Base-by-base conservation (phyloP, 129 eudicot species). In the Flaveria linearis region DNA sequence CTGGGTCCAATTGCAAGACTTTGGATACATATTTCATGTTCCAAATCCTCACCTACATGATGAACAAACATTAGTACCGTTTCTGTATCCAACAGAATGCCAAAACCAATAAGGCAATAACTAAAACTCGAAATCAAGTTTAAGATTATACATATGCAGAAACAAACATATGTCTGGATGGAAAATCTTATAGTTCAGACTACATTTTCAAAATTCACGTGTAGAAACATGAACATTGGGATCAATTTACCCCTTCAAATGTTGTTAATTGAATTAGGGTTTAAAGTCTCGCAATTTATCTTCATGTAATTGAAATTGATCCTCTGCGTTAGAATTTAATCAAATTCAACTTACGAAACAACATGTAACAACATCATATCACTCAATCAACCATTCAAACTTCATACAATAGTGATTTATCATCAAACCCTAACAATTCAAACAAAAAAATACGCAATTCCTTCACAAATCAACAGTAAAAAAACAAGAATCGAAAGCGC, bases 41-140 rank as follows among this genome's bases (percentile, higher is more conserved):
- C 99, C 99, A 95, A 49, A 95, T 87, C 22, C 99, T 86, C 39
- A 89, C 97, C 99, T 95, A 85, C 62, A 81, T 25, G 22, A 74
- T 25, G 18, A 81, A 55, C 26, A 67, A 45, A 78, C 10, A 68
- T 77, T 13, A 58, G 28, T 5, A 52, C 47, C 66, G 61, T 30
- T n/a, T 49, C 14, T 43, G 13, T 5, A 56, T 68, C 18, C 3
- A 30, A 15, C 45, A 46, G 14, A 25, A 15, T 5, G 7, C 46
- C 20, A 30, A 13, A 63, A 12, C 4, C 4, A 13, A 61, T 20
- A 20, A 20, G 22, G 22, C 22, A 20, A 20, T 23, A 23, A 22
- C 36, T 23, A 58, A 58, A 23, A 60, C 28, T 14, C 18, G 1
- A 51, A 51, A 51, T 57, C 55, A 39, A 2, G 41, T 56, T 15